Evolutionary conservation across 129 eudicot genomes (phyloP).

Genomic region (Sambucus nigra): DNA sequence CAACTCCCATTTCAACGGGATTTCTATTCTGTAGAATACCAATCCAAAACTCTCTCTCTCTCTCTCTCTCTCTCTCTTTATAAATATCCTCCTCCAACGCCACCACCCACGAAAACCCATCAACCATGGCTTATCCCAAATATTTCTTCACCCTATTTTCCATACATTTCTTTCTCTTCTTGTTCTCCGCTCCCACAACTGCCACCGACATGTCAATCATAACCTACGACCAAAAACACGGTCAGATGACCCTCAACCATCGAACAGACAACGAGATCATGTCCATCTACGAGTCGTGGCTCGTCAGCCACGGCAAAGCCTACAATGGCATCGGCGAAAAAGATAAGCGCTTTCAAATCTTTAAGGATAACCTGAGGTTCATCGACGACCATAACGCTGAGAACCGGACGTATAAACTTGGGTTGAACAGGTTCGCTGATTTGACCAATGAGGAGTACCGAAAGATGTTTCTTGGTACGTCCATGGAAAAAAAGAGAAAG

Average conservation of each 20-base stretch:
- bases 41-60: neutral
- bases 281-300: conserved; percentile 71
- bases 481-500: conserved; percentile 20
- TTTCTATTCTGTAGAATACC: neutral
- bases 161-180: conserved; percentile 11
- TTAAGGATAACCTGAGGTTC: conserved; percentile 64
- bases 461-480: conserved; percentile 34
- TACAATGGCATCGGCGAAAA: conserved; percentile 75
- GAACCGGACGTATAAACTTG: conserved; percentile 40
- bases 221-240: conserved; percentile 41
- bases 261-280: conserved; percentile 48
- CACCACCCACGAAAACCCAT: conserved; percentile 11
- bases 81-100: conserved; percentile 4
- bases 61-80: neutral
- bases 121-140: conserved; percentile 23
- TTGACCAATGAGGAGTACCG: conserved; percentile 74
- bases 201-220: conserved; percentile 81
- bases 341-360: conserved; percentile 66
- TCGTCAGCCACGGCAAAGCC: conserved; percentile 44
- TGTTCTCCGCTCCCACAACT: conserved; percentile 32
- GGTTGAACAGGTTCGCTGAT: conserved; percentile 74
- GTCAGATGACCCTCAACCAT: neutral
- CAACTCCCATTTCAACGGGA: conserved; percentile 1
- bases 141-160: conserved; percentile 7
- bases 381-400: conserved; percentile 62